A percentile compares a stretch with the other conserved stretches of the same genome.
Evolutionary conservation across 805 yeast species (phyloP).

Genomic region (Saccharomycopsis sp.): DNA sequence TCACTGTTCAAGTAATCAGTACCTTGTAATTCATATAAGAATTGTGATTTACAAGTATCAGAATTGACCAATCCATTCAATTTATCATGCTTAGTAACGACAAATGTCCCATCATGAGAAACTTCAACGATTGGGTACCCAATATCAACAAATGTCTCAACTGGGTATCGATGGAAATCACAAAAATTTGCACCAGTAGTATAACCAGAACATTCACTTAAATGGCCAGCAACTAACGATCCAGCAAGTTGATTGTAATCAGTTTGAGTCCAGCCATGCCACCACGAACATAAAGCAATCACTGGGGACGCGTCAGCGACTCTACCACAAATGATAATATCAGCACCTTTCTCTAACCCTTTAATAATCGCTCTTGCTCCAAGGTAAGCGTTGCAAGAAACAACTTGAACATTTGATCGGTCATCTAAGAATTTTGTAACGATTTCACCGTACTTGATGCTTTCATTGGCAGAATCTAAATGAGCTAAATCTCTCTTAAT

Average conservation of each 20-base stretch:
- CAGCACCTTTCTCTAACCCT: conserved; percentile 23
- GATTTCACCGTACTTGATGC: conserved; percentile 2
- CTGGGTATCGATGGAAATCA: conserved; percentile 21
- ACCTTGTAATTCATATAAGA: conserved; percentile 27
- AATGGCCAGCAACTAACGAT: conserved; percentile 24
- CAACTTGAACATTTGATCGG: conserved; percentile 2
- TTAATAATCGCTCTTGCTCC: conserved; percentile 23
- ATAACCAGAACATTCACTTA: conserved; percentile 24
- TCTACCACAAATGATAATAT: conserved; percentile 24
- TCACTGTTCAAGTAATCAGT: conserved; percentile 24
- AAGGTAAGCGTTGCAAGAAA: conserved; percentile 21
- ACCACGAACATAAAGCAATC: conserved; percentile 24
- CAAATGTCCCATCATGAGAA: conserved; percentile 21
- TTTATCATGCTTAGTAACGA: conserved; percentile 23
- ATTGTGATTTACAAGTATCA: conserved; percentile 22
- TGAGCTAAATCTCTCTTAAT: conserved; percentile 13
- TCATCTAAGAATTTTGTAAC: not conserved
- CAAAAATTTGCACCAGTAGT: conserved; percentile 22
- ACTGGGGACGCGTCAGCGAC: conserved; percentile 25
- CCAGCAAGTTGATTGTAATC: conserved; percentile 24
- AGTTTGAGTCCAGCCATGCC: conserved; percentile 22
- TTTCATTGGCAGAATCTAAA: conserved; percentile 17
- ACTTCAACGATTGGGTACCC: conserved; percentile 24
- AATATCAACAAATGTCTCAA: conserved; percentile 20
- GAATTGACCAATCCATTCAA: conserved; percentile 22